A percentile compares a stretch with the other conserved stretches of the same genome.
These are phyloP conservation scores for Komagataea norvegica DNA, from an alignment of 1,139 yeast species.

Conservation along the genomic window DNA sequence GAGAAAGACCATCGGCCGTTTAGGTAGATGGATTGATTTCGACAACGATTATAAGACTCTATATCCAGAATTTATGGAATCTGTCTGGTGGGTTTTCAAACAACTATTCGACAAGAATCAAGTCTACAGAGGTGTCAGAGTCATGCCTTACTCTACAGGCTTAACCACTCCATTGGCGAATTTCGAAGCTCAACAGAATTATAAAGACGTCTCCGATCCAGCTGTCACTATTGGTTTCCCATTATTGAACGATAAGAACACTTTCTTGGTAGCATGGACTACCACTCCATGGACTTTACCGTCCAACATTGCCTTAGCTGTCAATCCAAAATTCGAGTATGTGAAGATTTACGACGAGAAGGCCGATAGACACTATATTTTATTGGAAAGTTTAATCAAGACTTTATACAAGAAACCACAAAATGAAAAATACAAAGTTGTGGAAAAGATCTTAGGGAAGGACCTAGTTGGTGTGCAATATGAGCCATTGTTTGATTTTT, in stretches of 20 bases:
- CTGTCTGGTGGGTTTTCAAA: conserved; percentile 98
- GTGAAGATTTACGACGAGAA: conserved; percentile 89
- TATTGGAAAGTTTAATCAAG: conserved; percentile 75
- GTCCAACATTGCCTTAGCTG: conserved; percentile 87
- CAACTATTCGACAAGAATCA: conserved; percentile 77
- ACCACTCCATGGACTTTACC: conserved; percentile 99
- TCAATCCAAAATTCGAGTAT: conserved; percentile 86
- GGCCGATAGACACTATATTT: conserved; percentile 70
- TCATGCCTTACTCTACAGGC: conserved; percentile 98
- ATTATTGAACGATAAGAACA: conserved; percentile 70
- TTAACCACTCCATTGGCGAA: conserved; percentile 94
- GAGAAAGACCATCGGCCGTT: conserved; percentile 86
- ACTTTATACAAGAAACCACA: conserved; percentile 92
- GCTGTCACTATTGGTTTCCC: conserved; percentile 93
- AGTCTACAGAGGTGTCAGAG: conserved; percentile 92
- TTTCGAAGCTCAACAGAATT: conserved; percentile 97
- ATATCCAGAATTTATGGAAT: conserved; percentile 94
- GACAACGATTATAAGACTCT: conserved; percentile 97
- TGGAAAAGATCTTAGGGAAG: conserved; percentile 74
- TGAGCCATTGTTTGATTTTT: conserved; percentile 79
- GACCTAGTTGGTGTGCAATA: conserved; percentile 76
- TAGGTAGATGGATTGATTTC: conserved; percentile 99
- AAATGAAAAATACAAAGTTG: conserved; percentile 78
- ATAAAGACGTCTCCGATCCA: conserved; percentile 96
- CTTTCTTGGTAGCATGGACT: conserved; percentile 93